Percentiles rank a stretch among this genome's conserved stretches.
These are phyloP conservation scores for Theileria annulata DNA, from an alignment of 169 alveolate genomes.

Conservation along the genomic window DNA sequence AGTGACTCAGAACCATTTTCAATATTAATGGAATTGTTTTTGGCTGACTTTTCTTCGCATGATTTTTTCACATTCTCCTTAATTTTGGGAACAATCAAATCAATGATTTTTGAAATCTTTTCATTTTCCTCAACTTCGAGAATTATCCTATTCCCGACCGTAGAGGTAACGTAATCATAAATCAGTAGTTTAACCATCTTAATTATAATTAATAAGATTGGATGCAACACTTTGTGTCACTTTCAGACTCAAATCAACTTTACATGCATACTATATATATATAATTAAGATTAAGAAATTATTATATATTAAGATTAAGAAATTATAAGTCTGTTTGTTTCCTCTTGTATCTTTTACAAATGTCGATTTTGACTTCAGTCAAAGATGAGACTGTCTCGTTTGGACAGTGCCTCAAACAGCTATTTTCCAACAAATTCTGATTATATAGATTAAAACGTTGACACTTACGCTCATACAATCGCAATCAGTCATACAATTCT, in stretches of 20 bases:
- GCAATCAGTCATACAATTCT: conserved; percentile 72
- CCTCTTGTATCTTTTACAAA: conserved; percentile 42
- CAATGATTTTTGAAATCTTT: conserved; percentile 27
- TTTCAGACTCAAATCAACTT: neutral
- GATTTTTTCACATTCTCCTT: neutral
- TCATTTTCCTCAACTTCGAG: conserved; percentile 34
- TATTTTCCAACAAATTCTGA: conserved; percentile 56
- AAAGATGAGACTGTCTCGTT: conserved; percentile 56
- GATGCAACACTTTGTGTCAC: neutral
- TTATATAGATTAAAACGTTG: neutral
- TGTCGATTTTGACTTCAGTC: conserved; percentile 59
- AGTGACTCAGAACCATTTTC: conserved; percentile 31
- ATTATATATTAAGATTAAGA: neutral
- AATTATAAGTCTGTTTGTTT: neutral
- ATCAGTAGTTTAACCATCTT: conserved; percentile 50
- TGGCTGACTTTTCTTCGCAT: neutral
- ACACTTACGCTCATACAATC: conserved; percentile 76
- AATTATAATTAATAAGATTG: neutral
- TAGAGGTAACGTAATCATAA: conserved; percentile 24
- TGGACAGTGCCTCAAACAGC: conserved; percentile 52
- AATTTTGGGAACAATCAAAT: conserved; percentile 17
- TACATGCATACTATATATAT: neutral
- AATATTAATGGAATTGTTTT: conserved; percentile 7
- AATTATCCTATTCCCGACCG: conserved; percentile 22
- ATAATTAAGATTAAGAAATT: neutral